Evolutionary conservation across 176 grass and related monocot genomes (phyloP).

Genomic region (Triticum aestivum): IWGSC_CS_RefSeq_v2.1 NC_057811.1:158180555-158181054

Average conservation of each 20-base stretch:
- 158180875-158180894: slow-evolving; percentile 26
- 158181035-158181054: slow-evolving; percentile 64
- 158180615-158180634: slow-evolving; percentile 42
- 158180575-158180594: slow-evolving; percentile 80
- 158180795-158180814: slow-evolving; percentile 71
- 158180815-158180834: slow-evolving; percentile 62
- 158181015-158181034: slow-evolving; percentile 53
- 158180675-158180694: slow-evolving; percentile 71
- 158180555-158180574: slow-evolving; percentile 84
- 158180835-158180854: slow-evolving; percentile 59
- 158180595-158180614: slow-evolving; percentile 70
- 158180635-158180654: slow-evolving; percentile 36
- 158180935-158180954: slow-evolving; percentile 22
- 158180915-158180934: slow-evolving; percentile 20
- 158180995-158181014: slow-evolving; percentile 33
- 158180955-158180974: slow-evolving; percentile 40
- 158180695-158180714: slow-evolving; percentile 77
- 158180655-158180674: slow-evolving; percentile 50
- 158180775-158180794: slow-evolving; percentile 71
- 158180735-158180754: slow-evolving; percentile 76
- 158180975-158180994: slow-evolving; percentile 17
- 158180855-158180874: slow-evolving; percentile 35
- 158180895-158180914: slow-evolving; percentile 39
- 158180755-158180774: slow-evolving; percentile 79
- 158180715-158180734: slow-evolving; percentile 95